Conservation (phyloP, 2,329 filamentous ascomycete genomes). For the Hyphodiscus sp. region DNA sequence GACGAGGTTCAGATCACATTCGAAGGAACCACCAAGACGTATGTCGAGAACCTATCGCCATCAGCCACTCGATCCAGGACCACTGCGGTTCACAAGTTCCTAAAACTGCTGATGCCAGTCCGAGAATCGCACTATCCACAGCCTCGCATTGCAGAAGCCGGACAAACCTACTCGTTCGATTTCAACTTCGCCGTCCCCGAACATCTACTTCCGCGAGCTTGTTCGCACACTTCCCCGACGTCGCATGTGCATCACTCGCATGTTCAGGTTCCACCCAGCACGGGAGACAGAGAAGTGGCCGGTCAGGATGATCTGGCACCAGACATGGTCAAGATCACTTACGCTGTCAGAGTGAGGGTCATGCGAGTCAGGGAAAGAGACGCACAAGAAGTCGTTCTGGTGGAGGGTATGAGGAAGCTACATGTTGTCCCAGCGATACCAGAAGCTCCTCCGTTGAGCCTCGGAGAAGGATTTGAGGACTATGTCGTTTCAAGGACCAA, state of each 20-base stretch:
- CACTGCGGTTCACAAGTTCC: conserved; percentile 26
- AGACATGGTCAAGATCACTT: conserved; percentile 26
- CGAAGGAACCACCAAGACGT: conserved; percentile 25
- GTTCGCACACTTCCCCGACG: conserved; percentile 17
- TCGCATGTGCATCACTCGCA: conserved; percentile 28
- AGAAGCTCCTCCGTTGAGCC: conserved; percentile 27
- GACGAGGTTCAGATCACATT: conserved; percentile 28
- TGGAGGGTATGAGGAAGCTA: conserved; percentile 21
- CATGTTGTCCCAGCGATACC: conserved; percentile 23
- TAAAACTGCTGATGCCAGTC: conserved; percentile 30
- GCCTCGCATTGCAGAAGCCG: conserved; percentile 25
- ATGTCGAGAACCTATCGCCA: conserved; percentile 25
- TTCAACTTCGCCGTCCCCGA: conserved; percentile 30
- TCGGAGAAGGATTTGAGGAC: conserved; percentile 18
- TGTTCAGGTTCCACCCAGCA: conserved; percentile 27
- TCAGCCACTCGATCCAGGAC: conserved; percentile 18
- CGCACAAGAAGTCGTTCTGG: conserved; percentile 18
- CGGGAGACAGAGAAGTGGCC: conserved; percentile 21
- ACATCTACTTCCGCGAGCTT: conserved; percentile 26
- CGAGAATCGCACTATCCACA: conserved; percentile 24
- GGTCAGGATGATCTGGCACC: conserved; percentile 26
- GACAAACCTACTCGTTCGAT: conserved; percentile 25
- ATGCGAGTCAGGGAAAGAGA: conserved; percentile 19
- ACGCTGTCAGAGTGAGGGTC: conserved; percentile 25
- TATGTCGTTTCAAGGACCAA: conserved; percentile 26